Evolutionary conservation across 1,284 basidiomycete species (phyloP), one percentile per base, ranked within the genome.

Genomic region (Termitomyces sp.): DNA sequence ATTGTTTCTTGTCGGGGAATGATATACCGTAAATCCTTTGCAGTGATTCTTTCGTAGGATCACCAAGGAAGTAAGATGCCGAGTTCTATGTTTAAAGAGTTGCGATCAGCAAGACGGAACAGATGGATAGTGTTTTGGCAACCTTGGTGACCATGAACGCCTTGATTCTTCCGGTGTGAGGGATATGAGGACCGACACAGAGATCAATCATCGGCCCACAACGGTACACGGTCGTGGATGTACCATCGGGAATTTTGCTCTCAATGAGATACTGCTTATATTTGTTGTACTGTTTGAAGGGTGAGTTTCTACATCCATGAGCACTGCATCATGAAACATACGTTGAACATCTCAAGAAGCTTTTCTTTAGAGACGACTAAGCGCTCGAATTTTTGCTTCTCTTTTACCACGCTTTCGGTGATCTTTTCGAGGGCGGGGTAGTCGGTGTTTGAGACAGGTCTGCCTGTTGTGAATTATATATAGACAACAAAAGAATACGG

Each of bases 171-270:
- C 96, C 95, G 0, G 96, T 97, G 72, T 99, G 93, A 7, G 97
- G 95, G 56, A 99, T 93, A 69, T 99, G 96, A 30, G 97, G 96
- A 38, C 97, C 97, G 35, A 95, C 81, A 68, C 97, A 99, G 43
- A 99, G 80, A 74, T 99, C 97, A 55, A 99, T 88, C 87, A 99
- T 94, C 41, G 97, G 95, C 28, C 97, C 97, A 68, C 97, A 99
- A 51, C 95, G 91, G 76, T 99, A 99, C 28, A 99, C 94, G 13
- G 97, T 99, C 49, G 97, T 97, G 49, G 91, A 93, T 14, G 93
- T 91, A 58, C 96, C 96, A 68, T 99, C 96, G 7, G 94, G 90
- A 52, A 99, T 89, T 75, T 99, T 98, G 61, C 86, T 83, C 68
- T 96, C 84, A 66, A 99, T 99, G 67, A 99, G 84, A 70, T 98